Percentiles rank a stretch among this genome's conserved stretches.
These are phyloP conservation scores for Penicillium atrosanguineum DNA, from an alignment of 495 filamentous ascomycete species.

Conservation along the genomic window DNA sequence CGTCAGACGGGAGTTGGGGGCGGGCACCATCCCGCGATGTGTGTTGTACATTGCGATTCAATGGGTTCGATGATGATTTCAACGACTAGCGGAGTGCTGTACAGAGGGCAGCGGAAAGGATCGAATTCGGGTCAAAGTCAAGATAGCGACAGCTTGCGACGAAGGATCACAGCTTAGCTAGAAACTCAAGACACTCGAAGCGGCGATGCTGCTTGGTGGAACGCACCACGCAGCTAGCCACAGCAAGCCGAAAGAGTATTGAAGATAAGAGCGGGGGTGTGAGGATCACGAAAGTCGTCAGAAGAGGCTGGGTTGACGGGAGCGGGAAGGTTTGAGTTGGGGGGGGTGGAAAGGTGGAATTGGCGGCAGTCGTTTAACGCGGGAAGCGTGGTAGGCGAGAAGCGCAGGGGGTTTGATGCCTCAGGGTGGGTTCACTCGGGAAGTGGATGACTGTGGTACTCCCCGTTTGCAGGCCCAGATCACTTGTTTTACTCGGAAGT, in stretches of 20 bases:
- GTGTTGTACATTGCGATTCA: conserved; percentile 75
- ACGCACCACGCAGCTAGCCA: conserved; percentile 29
- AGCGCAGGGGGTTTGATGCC: conserved; percentile 15
- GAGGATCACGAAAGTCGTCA: conserved; percentile 4
- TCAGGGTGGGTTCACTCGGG: not conserved
- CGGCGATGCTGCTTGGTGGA: conserved; percentile 29
- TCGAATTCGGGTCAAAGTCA: not conserved
- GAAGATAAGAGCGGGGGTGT: conserved; percentile 2
- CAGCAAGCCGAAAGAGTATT: conserved; percentile 7
- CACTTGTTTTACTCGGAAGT: not conserved
- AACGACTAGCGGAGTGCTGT: not conserved
- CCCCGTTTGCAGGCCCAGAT: conserved; percentile 4
- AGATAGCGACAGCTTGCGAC: conserved; percentile 16
- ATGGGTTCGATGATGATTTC: not conserved
- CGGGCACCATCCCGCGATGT: conserved; percentile 78
- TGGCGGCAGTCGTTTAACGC: conserved; percentile 37
- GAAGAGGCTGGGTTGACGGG: conserved; percentile 28
- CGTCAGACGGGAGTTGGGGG: conserved; percentile 72
- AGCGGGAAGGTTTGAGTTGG: conserved; percentile 31
- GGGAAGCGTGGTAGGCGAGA: conserved; percentile 39
- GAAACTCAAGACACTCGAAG: conserved; percentile 13
- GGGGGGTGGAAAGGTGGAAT: conserved; percentile 20
- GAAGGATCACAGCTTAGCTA: conserved; percentile 12
- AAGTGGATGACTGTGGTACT: not conserved
- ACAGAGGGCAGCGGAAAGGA: conserved; percentile 1